These are phyloP conservation scores for Lactarius deliciosus DNA, from an alignment of 768 basidiomycete species.

Conservation along the genomic window DNA sequence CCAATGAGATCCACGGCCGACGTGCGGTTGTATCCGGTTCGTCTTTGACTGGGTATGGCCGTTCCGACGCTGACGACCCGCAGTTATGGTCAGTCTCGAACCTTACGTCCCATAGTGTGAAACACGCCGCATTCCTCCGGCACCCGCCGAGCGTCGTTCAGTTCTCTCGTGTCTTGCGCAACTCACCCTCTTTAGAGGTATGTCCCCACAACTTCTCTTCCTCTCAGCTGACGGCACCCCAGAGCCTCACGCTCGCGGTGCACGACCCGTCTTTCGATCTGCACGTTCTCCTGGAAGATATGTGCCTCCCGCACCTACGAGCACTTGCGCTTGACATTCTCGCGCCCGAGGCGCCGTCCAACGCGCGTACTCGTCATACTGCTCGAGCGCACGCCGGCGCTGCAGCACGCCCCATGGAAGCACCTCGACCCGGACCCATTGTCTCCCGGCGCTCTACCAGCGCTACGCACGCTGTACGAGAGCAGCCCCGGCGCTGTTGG, in stretches of 20 bases:
- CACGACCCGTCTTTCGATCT: constrained; percentile 29
- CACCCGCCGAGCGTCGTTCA: constrained; percentile 9
- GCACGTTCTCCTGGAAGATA: background rate
- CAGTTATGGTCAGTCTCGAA: constrained; percentile 15
- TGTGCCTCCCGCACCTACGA: background rate
- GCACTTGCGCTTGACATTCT: background rate
- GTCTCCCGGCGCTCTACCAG: background rate
- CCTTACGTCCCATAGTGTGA: constrained; percentile 13
- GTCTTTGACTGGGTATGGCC: background rate
- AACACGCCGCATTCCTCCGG: constrained; percentile 6
- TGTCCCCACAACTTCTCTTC: no score
- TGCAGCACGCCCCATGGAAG: no score
- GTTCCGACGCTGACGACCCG: background rate
- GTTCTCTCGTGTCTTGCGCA: constrained; percentile 7
- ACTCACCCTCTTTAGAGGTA: constrained; percentile 5
- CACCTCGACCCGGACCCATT: background rate
- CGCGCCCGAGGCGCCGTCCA: constrained; percentile 1
- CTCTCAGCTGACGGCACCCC: background rate
- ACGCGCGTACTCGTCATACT: background rate
- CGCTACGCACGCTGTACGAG: constrained; percentile 28
- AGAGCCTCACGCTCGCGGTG: constrained; percentile 36
- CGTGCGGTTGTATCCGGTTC: background rate
- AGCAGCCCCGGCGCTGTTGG: background rate
- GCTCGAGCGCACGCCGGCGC: no score
- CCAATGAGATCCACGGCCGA: background rate